Evolutionary conservation across 768 basidiomycete species (phyloP), one percentile per base, ranked within the genome.

Genomic region (Leccinum rimulosum): DNA sequence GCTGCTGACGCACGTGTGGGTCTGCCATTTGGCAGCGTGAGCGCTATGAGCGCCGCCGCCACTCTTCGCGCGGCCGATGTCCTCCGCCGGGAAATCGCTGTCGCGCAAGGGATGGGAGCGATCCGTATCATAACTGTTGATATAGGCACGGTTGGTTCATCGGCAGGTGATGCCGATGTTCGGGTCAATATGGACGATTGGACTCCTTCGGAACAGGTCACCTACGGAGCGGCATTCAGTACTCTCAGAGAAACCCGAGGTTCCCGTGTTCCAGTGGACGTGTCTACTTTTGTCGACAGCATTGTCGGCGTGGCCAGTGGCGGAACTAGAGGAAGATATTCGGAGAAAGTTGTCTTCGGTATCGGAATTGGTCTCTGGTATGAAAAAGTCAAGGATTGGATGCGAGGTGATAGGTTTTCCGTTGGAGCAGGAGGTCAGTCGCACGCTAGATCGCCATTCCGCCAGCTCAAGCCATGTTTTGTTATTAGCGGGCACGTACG

Each of bases 371-470:
- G 84, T 1, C 55, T 74, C 40, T 49, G 60, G 17, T 72, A 73
- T 27, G 72, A 75, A 55, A 75, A 77, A 47, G 33, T 84, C 27
- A 76, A 77, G 57, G 80, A 84, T 62, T 84, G 84, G 80, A 65
- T 87, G 28, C 79, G 82, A 33, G 89, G 91, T 2, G 83, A 89
- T 55, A 74, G 89, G 38, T 83, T 90, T 66, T 81, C 84, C 19
- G 75, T 93, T 56, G 92, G 92, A 58, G 87, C 92, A 53, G 92
- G 91, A 72, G 89, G 91, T 93, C 67, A 66, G 82, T 73, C 19
- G 0, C 27, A 22, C 55, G 31, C 33, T 27, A 40, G 27, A 30
- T 17, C 43, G 31, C 49, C 35, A 51, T 51, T 61, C 25, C 11
- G n/a, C 53, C 45, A 50, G 8, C 50, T 53, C 45, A 60, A 63